These are phyloP conservation scores for Conticribra guillardii DNA, from an alignment of 108 stramenopile species.

Conservation along the genomic window DNA sequence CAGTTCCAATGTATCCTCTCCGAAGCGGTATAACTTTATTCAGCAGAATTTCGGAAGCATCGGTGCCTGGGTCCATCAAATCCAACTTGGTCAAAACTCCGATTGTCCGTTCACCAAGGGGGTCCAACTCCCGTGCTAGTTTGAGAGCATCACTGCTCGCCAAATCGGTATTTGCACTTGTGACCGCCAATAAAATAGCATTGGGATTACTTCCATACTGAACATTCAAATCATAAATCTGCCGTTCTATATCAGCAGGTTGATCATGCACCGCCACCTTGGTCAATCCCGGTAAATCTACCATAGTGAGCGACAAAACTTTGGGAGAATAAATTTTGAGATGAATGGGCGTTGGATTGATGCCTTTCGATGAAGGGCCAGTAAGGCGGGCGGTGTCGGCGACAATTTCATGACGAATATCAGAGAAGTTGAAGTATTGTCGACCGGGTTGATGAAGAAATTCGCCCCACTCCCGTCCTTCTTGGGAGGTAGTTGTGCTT, in stretches of 20 bases:
- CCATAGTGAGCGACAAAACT: slow-evolving; percentile 97
- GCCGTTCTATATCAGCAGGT: slow-evolving; percentile 95
- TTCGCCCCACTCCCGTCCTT: slow-evolving; percentile 89
- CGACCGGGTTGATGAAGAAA: slow-evolving; percentile 93
- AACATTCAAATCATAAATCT: slow-evolving; percentile 85
- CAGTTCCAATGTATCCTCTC: slow-evolving; percentile 94
- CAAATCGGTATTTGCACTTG: slow-evolving; percentile 95
- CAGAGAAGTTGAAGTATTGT: slow-evolving; percentile 86
- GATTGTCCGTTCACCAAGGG: slow-evolving; percentile 93
- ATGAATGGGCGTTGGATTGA: slow-evolving; percentile 89
- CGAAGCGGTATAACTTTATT: slow-evolving; percentile 93
- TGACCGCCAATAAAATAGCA: slow-evolving; percentile 97
- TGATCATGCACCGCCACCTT: slow-evolving; percentile 98
- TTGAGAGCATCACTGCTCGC: slow-evolving; percentile 97
- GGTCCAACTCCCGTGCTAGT: slow-evolving; percentile 93
- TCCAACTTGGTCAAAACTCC: slow-evolving; percentile 99
- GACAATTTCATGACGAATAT: slow-evolving; percentile 93
- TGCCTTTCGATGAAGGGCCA: slow-evolving; percentile 91
- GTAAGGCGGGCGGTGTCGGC: slow-evolving; percentile 94
- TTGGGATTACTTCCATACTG: slow-evolving; percentile 94
- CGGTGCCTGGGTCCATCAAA: slow-evolving; percentile 99
- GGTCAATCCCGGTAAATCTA: slow-evolving; percentile 96
- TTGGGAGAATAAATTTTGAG: slow-evolving; percentile 93
- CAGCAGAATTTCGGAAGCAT: slow-evolving; percentile 88
- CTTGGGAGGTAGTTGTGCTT: not conserved